phyloP scores from a whole-genome alignment of 73 alveolate species.

The Tetrahymena malaccensis region DNA sequence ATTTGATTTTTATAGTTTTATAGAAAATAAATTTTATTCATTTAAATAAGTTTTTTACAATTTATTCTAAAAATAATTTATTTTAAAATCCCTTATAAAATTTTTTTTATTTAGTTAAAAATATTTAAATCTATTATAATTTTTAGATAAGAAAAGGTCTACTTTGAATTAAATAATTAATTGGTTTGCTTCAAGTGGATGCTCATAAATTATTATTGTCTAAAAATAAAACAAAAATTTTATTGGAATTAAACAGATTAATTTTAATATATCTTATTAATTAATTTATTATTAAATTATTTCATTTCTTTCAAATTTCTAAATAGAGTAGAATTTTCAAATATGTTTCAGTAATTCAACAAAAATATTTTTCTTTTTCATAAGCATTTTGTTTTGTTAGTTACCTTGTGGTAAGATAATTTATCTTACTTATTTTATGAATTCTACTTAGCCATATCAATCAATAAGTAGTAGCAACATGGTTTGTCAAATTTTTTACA shows the following conservation, averaged over 20 bases:
- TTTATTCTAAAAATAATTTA: too few relatives aligned
- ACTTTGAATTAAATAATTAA: background rate
- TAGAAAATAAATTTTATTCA: too few relatives aligned
- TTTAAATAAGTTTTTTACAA: too few relatives aligned
- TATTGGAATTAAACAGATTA: background rate
- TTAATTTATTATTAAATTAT: too few relatives aligned
- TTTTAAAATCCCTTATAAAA: background rate
- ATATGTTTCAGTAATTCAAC: too few relatives aligned
- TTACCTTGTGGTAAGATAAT: too few relatives aligned
- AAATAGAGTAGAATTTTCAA: background rate
- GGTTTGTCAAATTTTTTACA: background rate
- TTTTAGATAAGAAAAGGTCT: background rate
- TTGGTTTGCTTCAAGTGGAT: conserved; percentile 1
- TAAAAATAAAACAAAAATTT: background rate
- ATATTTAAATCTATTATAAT: too few relatives aligned
- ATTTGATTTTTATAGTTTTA: too few relatives aligned
- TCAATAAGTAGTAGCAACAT: background rate
- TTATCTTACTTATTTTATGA: background rate
- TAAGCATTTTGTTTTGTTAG: too few relatives aligned
- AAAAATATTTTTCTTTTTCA: too few relatives aligned
- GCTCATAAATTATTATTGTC: background rate
- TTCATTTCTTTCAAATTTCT: background rate
- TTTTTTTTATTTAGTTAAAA: background rate
- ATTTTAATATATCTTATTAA: background rate
- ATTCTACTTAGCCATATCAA: background rate